A percentile compares a stretch with the other conserved stretches of the same genome.
Conservation (phyloP, 2,329 filamentous ascomycete species). For the Ilyonectria mors-panacis region DNA sequence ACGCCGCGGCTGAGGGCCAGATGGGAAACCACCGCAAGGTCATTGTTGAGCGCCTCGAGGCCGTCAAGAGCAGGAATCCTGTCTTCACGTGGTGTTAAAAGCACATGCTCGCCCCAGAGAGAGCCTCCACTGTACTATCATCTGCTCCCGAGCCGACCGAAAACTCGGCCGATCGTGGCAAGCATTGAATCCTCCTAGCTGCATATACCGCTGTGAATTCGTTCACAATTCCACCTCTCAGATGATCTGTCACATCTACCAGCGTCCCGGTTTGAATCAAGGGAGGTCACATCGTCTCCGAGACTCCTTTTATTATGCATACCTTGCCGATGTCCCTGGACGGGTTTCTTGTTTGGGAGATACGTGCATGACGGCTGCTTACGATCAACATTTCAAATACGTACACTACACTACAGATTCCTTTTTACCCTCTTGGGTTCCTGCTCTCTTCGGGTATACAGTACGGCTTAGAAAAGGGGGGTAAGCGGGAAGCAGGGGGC, state of each 20-base stretch:
- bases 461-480: constrained; percentile 2
- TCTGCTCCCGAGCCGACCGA: constrained; percentile 5
- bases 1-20: constrained; percentile 93
- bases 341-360: constrained; percentile 33
- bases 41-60: constrained; percentile 95
- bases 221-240: neutral
- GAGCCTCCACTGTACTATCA: constrained; percentile 18
- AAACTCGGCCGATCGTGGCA: neutral
- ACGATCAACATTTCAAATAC: constrained; percentile 19
- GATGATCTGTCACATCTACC: neutral
- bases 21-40: constrained; percentile 93
- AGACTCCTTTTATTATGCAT: constrained; percentile 16
- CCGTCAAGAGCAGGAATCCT: constrained; percentile 94
- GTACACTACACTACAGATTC: constrained; percentile 15
- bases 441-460: constrained; percentile 4
- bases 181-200: neutral
- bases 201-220: neutral
- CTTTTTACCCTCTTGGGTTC: constrained; percentile 5
- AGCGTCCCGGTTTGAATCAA: constrained; percentile 8
- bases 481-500: constrained; percentile 16
- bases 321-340: constrained; percentile 21
- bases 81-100: constrained; percentile 96
- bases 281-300: constrained; percentile 28
- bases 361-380: constrained; percentile 37
- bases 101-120: constrained; percentile 8